Evolutionary conservation across 2,329 filamentous ascomycete species (phyloP), one percentile per base, ranked within the genome.

Genomic region (Claviceps purpurea): DNA sequence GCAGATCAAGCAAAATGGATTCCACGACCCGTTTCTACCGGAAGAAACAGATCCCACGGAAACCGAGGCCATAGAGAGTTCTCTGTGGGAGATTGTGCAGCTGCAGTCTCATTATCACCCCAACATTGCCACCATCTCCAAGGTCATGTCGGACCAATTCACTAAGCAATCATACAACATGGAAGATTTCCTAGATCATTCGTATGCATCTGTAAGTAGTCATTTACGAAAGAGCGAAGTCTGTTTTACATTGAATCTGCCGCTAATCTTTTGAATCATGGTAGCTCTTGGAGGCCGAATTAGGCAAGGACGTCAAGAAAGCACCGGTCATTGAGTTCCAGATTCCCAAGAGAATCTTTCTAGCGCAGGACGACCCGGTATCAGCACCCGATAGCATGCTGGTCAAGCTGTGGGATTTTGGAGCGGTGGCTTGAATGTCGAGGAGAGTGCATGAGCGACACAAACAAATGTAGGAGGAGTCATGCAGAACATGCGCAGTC

Each of bases 151-250:
- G 2, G 89, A 97, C 69, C 93, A 97, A 66, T 98, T 97, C 66
- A 98, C 93, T 2, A 98, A 98, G 71, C 84, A 89, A 59, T 78
- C 85, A 2, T 98, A 97, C 68, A 93, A 89, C 60, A 71, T 96
- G n/a, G 93, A 98, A 64, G 93, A 98, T 64, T 98, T 98, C 68
- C 71, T 97, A 47, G 93, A 98, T 64, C 89, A 97, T 66, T 91
- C 88, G 0, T 98, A 97, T 68, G 79, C 75, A 61, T 87, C 81
- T 64, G 84, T 85, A 77, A 76, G 79, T 77, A n/a, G 38, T 40
- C 14, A 40, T 16, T 40, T 1, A n/a, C 38, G 38, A 40, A 40
- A 8, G n/a, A 40, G 38, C 30, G 10, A 34, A 34, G 4, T 34
- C 10, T 34, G 30, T 34, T 34, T 34, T 34, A 10, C 10, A 11